Base-by-base conservation (phyloP, 1,284 basidiomycete genomes). In the Heimioporus punctisporus region DNA sequence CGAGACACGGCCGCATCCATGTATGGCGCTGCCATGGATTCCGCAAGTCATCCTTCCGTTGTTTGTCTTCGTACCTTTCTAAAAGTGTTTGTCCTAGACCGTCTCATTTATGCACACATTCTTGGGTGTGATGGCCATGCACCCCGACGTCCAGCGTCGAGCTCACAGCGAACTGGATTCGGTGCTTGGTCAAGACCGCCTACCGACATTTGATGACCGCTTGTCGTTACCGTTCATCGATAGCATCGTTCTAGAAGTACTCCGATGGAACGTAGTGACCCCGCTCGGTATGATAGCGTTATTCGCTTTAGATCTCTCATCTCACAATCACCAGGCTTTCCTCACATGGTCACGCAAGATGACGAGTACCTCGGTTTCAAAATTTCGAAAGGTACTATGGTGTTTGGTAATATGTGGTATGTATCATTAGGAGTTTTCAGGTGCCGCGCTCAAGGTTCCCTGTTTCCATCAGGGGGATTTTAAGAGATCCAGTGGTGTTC, bases 341-440 rank as follows among this genome's bases (percentile, higher is more conserved):
- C 60, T 23, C 60, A 61, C 39, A 48, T 54, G 49, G 54, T 59
- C 17, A 54, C 23, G 5, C 24, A 54, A 25, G 60, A 59, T 11
- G 60, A 61, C 15, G 54, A 56, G 21, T 61, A 61, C n/a, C 49
- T 56, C 9, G 56, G 60, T 25, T 56, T 48, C 40, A 28, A n/a
- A 4, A 52, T 52, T 24, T 46, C 51, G 37, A 48, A 53, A 15
- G 51, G 51, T 19, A 21, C 51, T 24, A 48, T 31, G 6, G 41
- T 48, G 26, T 14, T 28, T 3, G 51, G 46, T 10, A 53, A 53
- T 30, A 48, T 37, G 25, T 53, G 46, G 51, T 53, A 28, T 21
- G 50, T 51, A 5, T n/a, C n/a, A n/a, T n/a, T n/a, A n/a, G n/a
- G 24, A 28, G 14, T 2, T 19, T 5, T 19, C 41, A 39, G 11